These are phyloP conservation scores for Xylaria sp. DNA, from an alignment of 2,329 filamentous ascomycete genomes.

Conservation along the genomic window DNA sequence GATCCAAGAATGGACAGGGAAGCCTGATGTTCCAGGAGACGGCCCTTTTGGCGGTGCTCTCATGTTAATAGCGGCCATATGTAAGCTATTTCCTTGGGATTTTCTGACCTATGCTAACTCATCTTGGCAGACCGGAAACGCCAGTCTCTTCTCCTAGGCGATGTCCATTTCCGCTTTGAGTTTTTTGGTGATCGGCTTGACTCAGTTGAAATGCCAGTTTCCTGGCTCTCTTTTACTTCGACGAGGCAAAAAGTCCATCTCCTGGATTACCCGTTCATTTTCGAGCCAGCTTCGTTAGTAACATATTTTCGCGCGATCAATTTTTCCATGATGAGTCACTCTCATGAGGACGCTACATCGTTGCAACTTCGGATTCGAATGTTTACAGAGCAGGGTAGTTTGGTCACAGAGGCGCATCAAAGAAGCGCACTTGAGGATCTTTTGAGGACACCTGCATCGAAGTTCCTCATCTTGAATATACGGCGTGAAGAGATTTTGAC, in stretches of 20 bases:
- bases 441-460: constrained; percentile 73
- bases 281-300: constrained; percentile 76
- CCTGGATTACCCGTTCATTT: constrained; percentile 83
- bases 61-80: constrained; percentile 75
- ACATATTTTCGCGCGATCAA: constrained; percentile 90
- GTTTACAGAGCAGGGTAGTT: constrained; percentile 63
- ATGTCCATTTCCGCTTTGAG: constrained; percentile 77
- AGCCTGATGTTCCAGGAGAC: constrained; percentile 73
- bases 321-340: constrained; percentile 83
- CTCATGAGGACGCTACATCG: constrained; percentile 75
- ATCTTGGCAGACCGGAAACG: constrained; percentile 66
- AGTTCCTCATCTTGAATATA: constrained; percentile 76
- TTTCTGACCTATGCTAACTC: constrained; percentile 38
- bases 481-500: constrained; percentile 72
- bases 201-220: constrained; percentile 75
- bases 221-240: constrained; percentile 71
- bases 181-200: constrained; percentile 82
- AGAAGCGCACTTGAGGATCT: constrained; percentile 70
- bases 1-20: constrained; percentile 82
- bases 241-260: constrained; percentile 76
- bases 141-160: constrained; percentile 70
- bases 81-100: constrained; percentile 59
- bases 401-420: constrained; percentile 67
- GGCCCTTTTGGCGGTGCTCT: constrained; percentile 81
- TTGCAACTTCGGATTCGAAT: constrained; percentile 65